Percentiles rank a stretch among this genome's conserved stretches.
These are phyloP conservation scores for Colletotrichum acutatum DNA, from an alignment of 2,329 filamentous ascomycete genomes.

Conservation along the genomic window DNA sequence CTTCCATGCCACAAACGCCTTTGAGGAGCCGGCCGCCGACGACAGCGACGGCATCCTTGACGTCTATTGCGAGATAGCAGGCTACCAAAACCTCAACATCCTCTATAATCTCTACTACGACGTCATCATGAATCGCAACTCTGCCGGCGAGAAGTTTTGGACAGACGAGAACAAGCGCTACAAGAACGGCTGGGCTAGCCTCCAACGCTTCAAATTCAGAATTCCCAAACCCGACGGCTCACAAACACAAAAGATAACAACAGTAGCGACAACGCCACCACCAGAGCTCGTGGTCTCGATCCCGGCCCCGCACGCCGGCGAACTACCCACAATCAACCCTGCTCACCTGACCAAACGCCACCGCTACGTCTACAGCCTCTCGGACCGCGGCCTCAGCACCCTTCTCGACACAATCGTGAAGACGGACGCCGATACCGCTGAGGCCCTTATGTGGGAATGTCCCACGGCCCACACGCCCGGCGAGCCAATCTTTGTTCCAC, in stretches of 20 bases:
- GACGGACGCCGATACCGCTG: slow-evolving; percentile 67
- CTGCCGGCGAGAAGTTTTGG: slow-evolving; percentile 56
- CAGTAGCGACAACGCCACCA: slow-evolving; percentile 24
- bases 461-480: slow-evolving; percentile 72
- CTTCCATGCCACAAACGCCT: slow-evolving; percentile 85
- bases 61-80: slow-evolving; percentile 73
- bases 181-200: slow-evolving; percentile 48
- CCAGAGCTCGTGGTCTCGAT: slow-evolving; percentile 46
- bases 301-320: slow-evolving; percentile 64
- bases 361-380: slow-evolving; percentile 70
- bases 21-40: slow-evolving; percentile 65
- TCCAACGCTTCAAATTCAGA: slow-evolving; percentile 57
- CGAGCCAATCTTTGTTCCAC: slow-evolving; percentile 73
- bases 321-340: slow-evolving; percentile 76
- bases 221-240: slow-evolving; percentile 41
- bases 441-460: slow-evolving; percentile 66
- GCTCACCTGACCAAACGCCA: slow-evolving; percentile 60
- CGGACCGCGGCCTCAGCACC: slow-evolving; percentile 67
- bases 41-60: slow-evolving; percentile 46
- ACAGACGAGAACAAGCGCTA: slow-evolving; percentile 50
- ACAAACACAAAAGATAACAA: slow-evolving; percentile 11
- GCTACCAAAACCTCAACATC: slow-evolving; percentile 73
- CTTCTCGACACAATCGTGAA: slow-evolving; percentile 74
- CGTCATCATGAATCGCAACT: slow-evolving; percentile 66
- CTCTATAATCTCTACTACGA: slow-evolving; percentile 77